Percentiles rank a stretch among this genome's conserved stretches.
These are phyloP conservation scores for Fraxinus floribunda DNA, from an alignment of 305 asterid genomes.

Conservation along the genomic window DNA sequence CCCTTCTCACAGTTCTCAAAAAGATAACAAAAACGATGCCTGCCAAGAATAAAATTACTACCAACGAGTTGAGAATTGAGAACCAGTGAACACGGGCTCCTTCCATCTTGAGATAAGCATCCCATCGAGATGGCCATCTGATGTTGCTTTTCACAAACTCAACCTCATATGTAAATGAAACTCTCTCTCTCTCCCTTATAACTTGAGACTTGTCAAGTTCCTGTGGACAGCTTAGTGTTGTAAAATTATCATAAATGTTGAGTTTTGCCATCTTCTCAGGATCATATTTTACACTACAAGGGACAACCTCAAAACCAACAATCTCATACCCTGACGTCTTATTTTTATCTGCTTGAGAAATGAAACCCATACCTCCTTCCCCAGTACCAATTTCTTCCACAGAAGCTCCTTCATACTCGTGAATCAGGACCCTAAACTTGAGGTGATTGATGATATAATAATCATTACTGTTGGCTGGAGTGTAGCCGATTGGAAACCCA, in stretches of 20 bases:
- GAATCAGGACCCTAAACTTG: slow-evolving; percentile 69
- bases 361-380: slow-evolving; percentile 80
- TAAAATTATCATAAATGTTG: slow-evolving; percentile 49
- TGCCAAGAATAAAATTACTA: slow-evolving; percentile 81
- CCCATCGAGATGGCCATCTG: slow-evolving; percentile 93
- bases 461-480: slow-evolving; percentile 54
- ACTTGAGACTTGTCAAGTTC: slow-evolving; percentile 59
- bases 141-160: slow-evolving; percentile 65
- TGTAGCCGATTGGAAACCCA: slow-evolving; percentile 83
- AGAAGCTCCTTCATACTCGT: slow-evolving; percentile 81
- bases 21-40: slow-evolving; percentile 81
- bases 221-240: slow-evolving; percentile 53
- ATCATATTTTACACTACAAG: slow-evolving; percentile 73
- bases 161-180: slow-evolving; percentile 77
- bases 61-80: slow-evolving; percentile 73
- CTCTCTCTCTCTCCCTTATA: slow-evolving; percentile 60
- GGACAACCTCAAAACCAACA: slow-evolving; percentile 84
- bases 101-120: slow-evolving; percentile 84
- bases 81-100: slow-evolving; percentile 91
- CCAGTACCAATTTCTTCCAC: slow-evolving; percentile 73
- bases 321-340: slow-evolving; percentile 72
- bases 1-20: slow-evolving; percentile 80
- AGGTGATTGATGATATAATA: slow-evolving; percentile 81
- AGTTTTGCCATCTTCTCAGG: slow-evolving; percentile 68
- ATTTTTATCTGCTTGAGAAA: slow-evolving; percentile 64